A percentile compares a stretch with the other conserved stretches of the same genome.
phyloP scores from a whole-genome alignment of 257 asterid species.

The Verbena officinalis region DNA sequence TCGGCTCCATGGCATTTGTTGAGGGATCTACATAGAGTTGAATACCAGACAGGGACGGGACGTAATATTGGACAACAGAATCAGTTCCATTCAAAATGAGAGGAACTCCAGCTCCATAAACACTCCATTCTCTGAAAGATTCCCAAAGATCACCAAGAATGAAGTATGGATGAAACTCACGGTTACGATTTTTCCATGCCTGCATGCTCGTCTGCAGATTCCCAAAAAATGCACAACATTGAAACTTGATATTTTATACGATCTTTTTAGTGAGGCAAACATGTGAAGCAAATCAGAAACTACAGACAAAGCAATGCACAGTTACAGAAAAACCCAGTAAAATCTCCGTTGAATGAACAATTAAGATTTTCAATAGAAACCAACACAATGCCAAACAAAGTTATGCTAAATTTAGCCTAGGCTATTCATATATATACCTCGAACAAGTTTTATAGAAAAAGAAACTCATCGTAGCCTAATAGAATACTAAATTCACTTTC shows the following conservation, averaged over 20 bases:
- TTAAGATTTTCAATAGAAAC: neutral
- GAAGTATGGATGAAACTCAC: slow-evolving; percentile 51
- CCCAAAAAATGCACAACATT: slow-evolving; percentile 21
- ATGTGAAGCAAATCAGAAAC: neutral
- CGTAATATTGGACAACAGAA: slow-evolving; percentile 65
- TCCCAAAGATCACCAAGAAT: slow-evolving; percentile 74
- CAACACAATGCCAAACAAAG: neutral
- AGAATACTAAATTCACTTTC: neutral
- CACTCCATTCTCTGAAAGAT: slow-evolving; percentile 69
- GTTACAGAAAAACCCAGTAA: no score
- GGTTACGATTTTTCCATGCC: slow-evolving; percentile 39
- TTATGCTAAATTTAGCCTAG: neutral
- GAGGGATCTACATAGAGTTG: slow-evolving; percentile 60
- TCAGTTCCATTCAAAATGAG: slow-evolving; percentile 54
- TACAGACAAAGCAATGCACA: neutral
- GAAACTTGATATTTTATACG: neutral
- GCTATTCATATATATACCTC: no score
- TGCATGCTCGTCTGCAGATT: slow-evolving; percentile 53
- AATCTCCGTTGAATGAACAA: neutral
- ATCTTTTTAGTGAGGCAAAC: neutral
- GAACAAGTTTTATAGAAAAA: no score
- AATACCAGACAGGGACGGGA: slow-evolving; percentile 63
- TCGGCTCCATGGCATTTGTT: slow-evolving; percentile 36
- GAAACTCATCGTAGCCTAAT: neutral
- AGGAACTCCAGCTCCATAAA: slow-evolving; percentile 73